Base-by-base conservation (phyloP, 371 early-diverging fungal genomes). In the Rhizopus arrhizus region DNA sequence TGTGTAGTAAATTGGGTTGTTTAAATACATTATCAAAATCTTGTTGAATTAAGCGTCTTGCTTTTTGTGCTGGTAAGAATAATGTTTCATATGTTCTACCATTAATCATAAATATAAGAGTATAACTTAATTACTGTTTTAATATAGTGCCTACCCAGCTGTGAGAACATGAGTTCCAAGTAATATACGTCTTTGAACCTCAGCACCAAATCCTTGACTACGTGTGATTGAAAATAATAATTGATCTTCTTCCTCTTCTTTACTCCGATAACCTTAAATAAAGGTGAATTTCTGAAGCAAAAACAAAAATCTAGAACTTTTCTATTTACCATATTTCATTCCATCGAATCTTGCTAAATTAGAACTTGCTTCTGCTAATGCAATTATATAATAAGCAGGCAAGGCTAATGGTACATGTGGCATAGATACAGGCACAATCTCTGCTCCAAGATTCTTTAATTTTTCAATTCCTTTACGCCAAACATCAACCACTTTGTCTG, bases 321-420 rank as follows among this genome's bases (percentile, higher is more conserved):
- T 46, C 29, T 43, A 28, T 22, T 57, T 66, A 79, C 94, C 96
- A 71, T 89, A 96, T 52, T 93, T 83, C 11, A 93, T 65, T 2
- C 97, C 97, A 71, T 95, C 94, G 60, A 84, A 97, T 55, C 93
- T 78, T 53, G 95, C 88, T 62, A 97, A 65, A 65, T 95, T 96
- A 13, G 94, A 94, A 11, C 90, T 88, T 4, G 97, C 96, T 73
- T 96, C 97, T 9, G 96, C 95, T 7, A 91, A 81, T 4, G 94
- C 95, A 49, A 96, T 69, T 1, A 90, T 88, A 63, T 95, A 93
- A 70, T 97, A 97, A 1, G 93, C 85, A 12, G 95, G 82, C 22
- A 97, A 81, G 3, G 94, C 89, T 40, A 81, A 69, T 13, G 76
- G 69, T 0, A 89, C 89, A 66, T 86, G 82, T 1, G 93, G 92